Evolutionary conservation across 306 rosid species (phyloP).

Genomic region (Cotoneaster glaucophyllus): DNA sequence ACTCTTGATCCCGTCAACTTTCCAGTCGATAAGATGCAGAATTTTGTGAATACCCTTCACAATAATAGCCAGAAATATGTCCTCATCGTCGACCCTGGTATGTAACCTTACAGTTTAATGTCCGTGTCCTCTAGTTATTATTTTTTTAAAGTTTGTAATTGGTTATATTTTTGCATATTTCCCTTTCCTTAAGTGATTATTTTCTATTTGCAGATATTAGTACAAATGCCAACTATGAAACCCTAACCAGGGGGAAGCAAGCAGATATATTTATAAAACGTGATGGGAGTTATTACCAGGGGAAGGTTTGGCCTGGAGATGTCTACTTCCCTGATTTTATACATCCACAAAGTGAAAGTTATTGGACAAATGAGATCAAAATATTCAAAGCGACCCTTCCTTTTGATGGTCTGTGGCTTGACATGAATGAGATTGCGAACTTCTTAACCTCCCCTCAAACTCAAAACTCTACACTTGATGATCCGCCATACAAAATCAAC

Average conservation of each 20-base stretch:
- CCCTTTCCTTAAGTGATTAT: background rate
- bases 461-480: slow-evolving; percentile 51
- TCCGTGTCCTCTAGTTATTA: too few relatives aligned
- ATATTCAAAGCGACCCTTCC: slow-evolving; percentile 43
- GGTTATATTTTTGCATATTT: too few relatives aligned
- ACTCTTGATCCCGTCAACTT: slow-evolving; percentile 78
- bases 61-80: slow-evolving; percentile 71
- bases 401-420: slow-evolving; percentile 80
- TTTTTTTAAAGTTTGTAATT: too few relatives aligned
- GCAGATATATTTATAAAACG: slow-evolving; percentile 64
- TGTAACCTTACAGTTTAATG: too few relatives aligned
- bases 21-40: slow-evolving; percentile 52
- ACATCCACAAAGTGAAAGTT: slow-evolving; percentile 41
- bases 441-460: slow-evolving; percentile 46
- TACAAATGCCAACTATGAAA: slow-evolving; percentile 49
- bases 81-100: slow-evolving; percentile 75
- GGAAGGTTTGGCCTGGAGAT: slow-evolving; percentile 84
- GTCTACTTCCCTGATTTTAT: slow-evolving; percentile 71
- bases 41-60: slow-evolving; percentile 51
- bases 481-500: slow-evolving; percentile 77
- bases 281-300: slow-evolving; percentile 49
- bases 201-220: slow-evolving; percentile 43
- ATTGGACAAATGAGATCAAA: slow-evolving; percentile 68
- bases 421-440: slow-evolving; percentile 76
- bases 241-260: slow-evolving; percentile 54